A percentile compares a stretch with the other conserved stretches of the same genome.
Evolutionary conservation across 164 flowering plant species (phyloP).

Genomic region (Umbellularia californica): DNA sequence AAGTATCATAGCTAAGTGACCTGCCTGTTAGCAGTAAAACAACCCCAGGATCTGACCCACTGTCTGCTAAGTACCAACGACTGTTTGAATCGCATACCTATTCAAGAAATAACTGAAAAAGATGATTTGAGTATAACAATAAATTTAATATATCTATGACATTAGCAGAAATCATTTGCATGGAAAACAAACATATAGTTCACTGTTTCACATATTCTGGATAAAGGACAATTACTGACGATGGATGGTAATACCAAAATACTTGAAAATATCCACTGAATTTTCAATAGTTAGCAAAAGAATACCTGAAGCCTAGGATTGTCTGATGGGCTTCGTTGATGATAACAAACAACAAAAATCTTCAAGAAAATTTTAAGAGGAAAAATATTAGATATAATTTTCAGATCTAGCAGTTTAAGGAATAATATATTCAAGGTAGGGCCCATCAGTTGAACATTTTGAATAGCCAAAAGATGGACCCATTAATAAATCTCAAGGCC

Average conservation of each 20-base stretch:
- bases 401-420: no score
- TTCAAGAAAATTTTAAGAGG: no score
- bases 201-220: background rate
- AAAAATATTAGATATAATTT: no score
- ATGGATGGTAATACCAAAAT: background rate
- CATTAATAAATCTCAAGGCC: no score
- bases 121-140: slow-evolving; percentile 25
- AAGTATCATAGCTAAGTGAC: slow-evolving; percentile 93
- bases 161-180: background rate
- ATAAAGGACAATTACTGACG: background rate
- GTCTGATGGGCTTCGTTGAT: slow-evolving; percentile 31
- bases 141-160: background rate
- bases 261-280: background rate
- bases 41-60: slow-evolving; percentile 61
- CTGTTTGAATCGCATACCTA: slow-evolving; percentile 95
- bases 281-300: background rate
- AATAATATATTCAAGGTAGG: no score
- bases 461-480: no score
- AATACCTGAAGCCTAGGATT: slow-evolving; percentile 77
- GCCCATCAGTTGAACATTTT: no score
- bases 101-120: slow-evolving; percentile 22
- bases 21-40: slow-evolving; percentile 79
- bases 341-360: no score
- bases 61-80: slow-evolving; percentile 87
- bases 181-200: background rate